These are phyloP conservation scores for Limnomonas spitsbergensis DNA, from an alignment of 139 green algal genomes.

Conservation along the genomic window DNA sequence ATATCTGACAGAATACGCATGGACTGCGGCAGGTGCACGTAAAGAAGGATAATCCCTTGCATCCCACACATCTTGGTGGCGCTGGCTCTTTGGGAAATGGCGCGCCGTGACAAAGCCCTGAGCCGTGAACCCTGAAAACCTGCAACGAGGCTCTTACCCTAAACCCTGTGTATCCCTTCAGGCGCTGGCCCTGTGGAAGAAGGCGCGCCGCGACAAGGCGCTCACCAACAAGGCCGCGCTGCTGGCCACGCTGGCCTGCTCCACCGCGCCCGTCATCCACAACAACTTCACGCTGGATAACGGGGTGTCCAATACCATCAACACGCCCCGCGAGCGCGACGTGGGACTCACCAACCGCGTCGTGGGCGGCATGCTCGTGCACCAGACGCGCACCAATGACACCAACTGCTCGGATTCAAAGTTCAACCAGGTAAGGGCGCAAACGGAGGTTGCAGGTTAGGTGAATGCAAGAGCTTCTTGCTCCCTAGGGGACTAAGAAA, in stretches of 20 bases:
- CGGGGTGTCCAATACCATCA: constrained; percentile 39
- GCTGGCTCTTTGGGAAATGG: no score
- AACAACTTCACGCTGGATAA: constrained; percentile 60
- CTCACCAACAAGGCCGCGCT: constrained; percentile 43
- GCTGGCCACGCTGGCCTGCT: constrained; percentile 60
- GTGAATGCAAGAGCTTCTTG: no score
- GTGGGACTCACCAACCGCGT: constrained; percentile 45
- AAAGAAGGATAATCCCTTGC: no score
- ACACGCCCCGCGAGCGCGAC: constrained; percentile 52
- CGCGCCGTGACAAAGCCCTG: no score
- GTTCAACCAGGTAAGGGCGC: constrained; percentile 66
- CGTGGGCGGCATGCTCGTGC: constrained; percentile 70
- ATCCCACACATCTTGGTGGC: no score
- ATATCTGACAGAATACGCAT: no score
- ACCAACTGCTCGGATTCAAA: constrained; percentile 58
- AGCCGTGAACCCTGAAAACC: no score
- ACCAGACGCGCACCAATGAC: constrained; percentile 52
- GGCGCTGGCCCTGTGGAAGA: constrained; percentile 64
- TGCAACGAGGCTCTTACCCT: no score
- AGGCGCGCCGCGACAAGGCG: constrained; percentile 43
- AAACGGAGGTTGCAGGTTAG: no score
- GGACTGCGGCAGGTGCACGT: no score
- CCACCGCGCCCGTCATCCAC: constrained; percentile 12
- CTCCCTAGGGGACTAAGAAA: no score
- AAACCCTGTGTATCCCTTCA: no score